Percentiles rank a stretch among this genome's conserved stretches.
These are phyloP conservation scores for Plasmodium gallinaceum DNA, from an alignment of 169 alveolate genomes.

Conservation along the genomic window DNA sequence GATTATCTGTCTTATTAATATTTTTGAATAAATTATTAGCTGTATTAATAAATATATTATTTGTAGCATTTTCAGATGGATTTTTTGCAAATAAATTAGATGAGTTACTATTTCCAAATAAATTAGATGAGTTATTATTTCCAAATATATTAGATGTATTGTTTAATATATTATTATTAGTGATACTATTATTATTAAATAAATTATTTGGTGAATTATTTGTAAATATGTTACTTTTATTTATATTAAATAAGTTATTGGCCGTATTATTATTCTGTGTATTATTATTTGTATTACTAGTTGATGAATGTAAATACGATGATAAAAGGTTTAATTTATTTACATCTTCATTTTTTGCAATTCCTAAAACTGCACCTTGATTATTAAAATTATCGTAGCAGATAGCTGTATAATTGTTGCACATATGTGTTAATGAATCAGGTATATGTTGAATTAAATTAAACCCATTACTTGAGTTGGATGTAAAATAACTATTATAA, in stretches of 20 bases:
- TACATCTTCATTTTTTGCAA: conserved; percentile 2
- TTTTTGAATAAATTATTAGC: background rate
- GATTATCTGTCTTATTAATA: background rate
- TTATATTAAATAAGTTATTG: conserved; percentile 14
- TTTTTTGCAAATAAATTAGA: conserved; percentile 9
- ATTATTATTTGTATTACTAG: background rate
- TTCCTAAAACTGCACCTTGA: conserved; percentile 9
- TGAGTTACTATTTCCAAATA: background rate
- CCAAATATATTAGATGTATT: background rate
- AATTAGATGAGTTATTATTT: background rate
- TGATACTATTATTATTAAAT: background rate
- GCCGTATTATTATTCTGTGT: background rate
- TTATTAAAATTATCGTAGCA: conserved; percentile 7
- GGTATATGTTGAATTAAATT: conserved; percentile 63
- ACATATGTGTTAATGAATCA: conserved; percentile 61
- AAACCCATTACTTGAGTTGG: conserved; percentile 23
- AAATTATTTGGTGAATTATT: background rate
- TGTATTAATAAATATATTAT: conserved; percentile 8
- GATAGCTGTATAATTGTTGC: background rate
- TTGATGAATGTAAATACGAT: background rate
- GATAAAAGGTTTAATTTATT: conserved; percentile 10
- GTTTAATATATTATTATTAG: background rate
- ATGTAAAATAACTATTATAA: background rate
- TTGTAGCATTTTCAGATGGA: background rate
- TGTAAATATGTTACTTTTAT: conserved; percentile 20